Evolutionary conservation across 805 yeast species (phyloP).

Genomic region (Wickerhamomyces sydowiorum): DNA sequence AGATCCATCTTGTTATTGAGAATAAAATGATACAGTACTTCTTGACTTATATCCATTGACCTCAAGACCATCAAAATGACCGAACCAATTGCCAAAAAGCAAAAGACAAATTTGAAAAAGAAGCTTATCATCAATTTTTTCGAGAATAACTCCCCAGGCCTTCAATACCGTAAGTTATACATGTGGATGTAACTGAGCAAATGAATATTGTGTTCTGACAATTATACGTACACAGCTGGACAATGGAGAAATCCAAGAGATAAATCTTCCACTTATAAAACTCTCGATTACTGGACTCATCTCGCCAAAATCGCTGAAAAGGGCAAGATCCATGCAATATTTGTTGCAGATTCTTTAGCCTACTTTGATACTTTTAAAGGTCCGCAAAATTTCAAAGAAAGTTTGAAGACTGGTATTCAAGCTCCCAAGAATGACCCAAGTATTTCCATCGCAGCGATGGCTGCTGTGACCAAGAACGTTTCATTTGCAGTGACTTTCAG

Average conservation of each 20-base stretch:
- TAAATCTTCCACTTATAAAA: slow-evolving; percentile 2
- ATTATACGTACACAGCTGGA: too few relatives aligned
- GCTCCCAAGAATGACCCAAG: slow-evolving; percentile 31
- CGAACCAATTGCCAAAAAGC: not conserved
- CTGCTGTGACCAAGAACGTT: slow-evolving; percentile 30
- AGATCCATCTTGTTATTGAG: too few relatives aligned
- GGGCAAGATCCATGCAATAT: slow-evolving; percentile 29
- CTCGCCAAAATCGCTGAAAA: slow-evolving; percentile 27
- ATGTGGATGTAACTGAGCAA: too few relatives aligned
- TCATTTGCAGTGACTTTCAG: slow-evolving; percentile 31
- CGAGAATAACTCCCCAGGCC: slow-evolving; percentile 25
- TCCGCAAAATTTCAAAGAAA: not conserved
- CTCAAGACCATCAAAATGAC: too few relatives aligned
- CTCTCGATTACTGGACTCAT: slow-evolving; percentile 28
- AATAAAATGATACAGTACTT: too few relatives aligned
- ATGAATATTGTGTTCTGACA: too few relatives aligned
- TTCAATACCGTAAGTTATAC: slow-evolving; percentile 4
- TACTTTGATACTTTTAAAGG: slow-evolving; percentile 29
- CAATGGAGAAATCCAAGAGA: slow-evolving; percentile 6
- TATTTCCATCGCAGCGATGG: slow-evolving; percentile 30
- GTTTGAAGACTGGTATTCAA: slow-evolving; percentile 18
- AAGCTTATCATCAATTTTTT: slow-evolving; percentile 30
- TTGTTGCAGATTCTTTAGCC: slow-evolving; percentile 32
- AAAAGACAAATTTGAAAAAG: slow-evolving; percentile 5
- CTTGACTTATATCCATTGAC: too few relatives aligned